phyloP scores from a whole-genome alignment of 768 basidiomycete species.

The Russula earlei region DNA sequence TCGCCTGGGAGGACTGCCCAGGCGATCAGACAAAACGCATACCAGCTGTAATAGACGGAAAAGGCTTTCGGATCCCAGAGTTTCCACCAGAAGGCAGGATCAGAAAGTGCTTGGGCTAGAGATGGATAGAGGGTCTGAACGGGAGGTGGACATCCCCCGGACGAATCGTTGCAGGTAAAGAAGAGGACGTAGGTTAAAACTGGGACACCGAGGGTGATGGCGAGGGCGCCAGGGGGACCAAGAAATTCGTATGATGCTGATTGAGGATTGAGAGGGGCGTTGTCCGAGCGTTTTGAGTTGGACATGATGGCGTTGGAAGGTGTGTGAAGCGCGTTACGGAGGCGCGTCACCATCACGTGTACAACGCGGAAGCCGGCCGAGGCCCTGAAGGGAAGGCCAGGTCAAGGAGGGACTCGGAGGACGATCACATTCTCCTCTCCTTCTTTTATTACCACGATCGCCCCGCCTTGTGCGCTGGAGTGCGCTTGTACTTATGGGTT shows the following conservation, averaged over 20 bases:
- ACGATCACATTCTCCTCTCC: neutral
- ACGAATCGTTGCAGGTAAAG: conserved; percentile 64
- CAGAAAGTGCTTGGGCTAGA: conserved; percentile 39
- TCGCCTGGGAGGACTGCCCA: conserved; percentile 71
- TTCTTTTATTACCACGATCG: no score
- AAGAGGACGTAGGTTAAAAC: conserved; percentile 62
- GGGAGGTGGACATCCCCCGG: conserved; percentile 61
- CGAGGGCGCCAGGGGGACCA: conserved; percentile 68
- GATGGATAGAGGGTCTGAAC: conserved; percentile 32
- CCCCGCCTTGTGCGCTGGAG: conserved; percentile 37
- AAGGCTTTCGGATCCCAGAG: conserved; percentile 81
- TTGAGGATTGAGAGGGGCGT: conserved; percentile 44
- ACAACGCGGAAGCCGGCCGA: neutral
- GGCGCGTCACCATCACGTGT: conserved; percentile 11
- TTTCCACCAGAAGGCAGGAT: conserved; percentile 52
- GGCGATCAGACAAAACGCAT: conserved; percentile 71
- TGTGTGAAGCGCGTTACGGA: neutral
- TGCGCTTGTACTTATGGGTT: conserved; percentile 27
- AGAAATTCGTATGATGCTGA: conserved; percentile 74
- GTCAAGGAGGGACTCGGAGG: no score
- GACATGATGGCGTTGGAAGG: neutral
- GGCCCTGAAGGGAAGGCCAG: no score
- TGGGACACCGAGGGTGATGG: conserved; percentile 65
- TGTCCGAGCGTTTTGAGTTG: neutral
- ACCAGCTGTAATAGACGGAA: conserved; percentile 79